Evolutionary conservation across 208 protist species (phyloP), one percentile per base, ranked within the genome.

Genomic region (Crithidia expoeki): DNA sequence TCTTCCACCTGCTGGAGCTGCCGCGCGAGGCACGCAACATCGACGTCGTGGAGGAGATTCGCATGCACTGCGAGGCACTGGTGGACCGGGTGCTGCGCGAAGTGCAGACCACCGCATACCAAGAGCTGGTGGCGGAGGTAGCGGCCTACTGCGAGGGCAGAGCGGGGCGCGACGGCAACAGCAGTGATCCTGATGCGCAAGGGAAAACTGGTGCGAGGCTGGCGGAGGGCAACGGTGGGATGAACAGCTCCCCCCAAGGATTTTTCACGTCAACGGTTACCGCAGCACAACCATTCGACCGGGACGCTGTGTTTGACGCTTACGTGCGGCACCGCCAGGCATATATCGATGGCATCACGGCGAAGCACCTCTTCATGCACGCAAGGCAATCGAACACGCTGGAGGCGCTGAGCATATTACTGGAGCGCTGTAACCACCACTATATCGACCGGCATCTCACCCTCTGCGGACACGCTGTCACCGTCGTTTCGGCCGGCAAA

Each of bases 401-500:
- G 12, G 86, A 93, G 75, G 81, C 82, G 42, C 71, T 96, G 23
- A 81, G 77, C 51, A 67, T 94, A 52, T 46, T 95, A 32, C 73
- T 94, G 19, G 89, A 94, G 73, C 70, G 83, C 14, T 88, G 74
- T 72, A 81, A 58, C 16, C 78, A 92, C 59, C 63, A 83, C 68
- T 79, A 83, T 62, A 59, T 72, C 5, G 79, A 94, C 38, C 74
- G 79, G 3, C 73, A 80, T 14, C 83, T 90, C 63, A 86, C 71
- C 58, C 62, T 80, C 19, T 89, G 81, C 21, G 89, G 85, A 25
- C 80, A 90, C 50, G 76, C 83, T 16, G 70, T 96, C 47, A 95
- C 86, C 17, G 68, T 95, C 34, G 79, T 96, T 19, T 87, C 88
- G 23, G 89, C 89, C 30, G 92, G 92, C 55, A 94, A 94, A 49